A percentile compares a stretch with the other conserved stretches of the same genome.
phyloP scores from a whole-genome alignment of 495 filamentous ascomycete genomes.

The Terfezia boudieri region DNA sequence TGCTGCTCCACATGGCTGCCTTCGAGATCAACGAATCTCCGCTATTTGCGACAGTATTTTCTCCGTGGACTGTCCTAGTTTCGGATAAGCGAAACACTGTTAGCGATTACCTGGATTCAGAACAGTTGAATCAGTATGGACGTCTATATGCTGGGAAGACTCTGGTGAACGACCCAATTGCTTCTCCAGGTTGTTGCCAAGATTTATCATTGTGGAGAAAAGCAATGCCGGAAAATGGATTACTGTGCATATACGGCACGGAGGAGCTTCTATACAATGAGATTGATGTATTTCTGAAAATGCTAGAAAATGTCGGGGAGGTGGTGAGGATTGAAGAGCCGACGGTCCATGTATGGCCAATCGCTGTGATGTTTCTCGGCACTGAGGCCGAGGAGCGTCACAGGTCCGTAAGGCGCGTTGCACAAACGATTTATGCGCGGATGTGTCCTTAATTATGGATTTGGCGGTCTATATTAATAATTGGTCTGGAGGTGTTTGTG shows the following conservation, averaged over 20 bases:
- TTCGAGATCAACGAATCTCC: slow-evolving; percentile 23
- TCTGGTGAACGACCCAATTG: slow-evolving; percentile 28
- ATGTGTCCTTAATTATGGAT: background rate
- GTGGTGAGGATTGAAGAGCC: slow-evolving; percentile 32
- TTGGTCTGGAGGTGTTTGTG: too few species aligned
- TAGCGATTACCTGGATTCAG: slow-evolving; percentile 37
- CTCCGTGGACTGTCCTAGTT: slow-evolving; percentile 37
- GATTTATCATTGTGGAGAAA: slow-evolving; percentile 39
- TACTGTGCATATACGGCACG: slow-evolving; percentile 40
- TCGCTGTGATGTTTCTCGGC: slow-evolving; percentile 45
- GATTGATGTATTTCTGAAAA: slow-evolving; percentile 28
- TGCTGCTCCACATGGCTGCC: slow-evolving; percentile 36
- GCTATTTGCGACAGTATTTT: slow-evolving; percentile 32
- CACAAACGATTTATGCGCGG: slow-evolving; percentile 1
- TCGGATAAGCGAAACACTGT: slow-evolving; percentile 33
- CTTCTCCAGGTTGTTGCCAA: slow-evolving; percentile 45
- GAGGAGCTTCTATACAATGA: slow-evolving; percentile 52
- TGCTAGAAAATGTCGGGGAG: slow-evolving; percentile 25
- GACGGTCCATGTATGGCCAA: slow-evolving; percentile 59
- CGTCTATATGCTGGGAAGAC: slow-evolving; percentile 36
- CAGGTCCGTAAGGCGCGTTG: slow-evolving; percentile 32
- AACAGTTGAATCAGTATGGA: slow-evolving; percentile 37
- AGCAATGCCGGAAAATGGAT: slow-evolving; percentile 35
- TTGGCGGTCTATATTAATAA: background rate
- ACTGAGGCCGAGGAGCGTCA: slow-evolving; percentile 30